These are phyloP conservation scores for Linnemannia schmuckeri DNA, from an alignment of 192 early-diverging fungal species.

Conservation along the genomic window DNA sequence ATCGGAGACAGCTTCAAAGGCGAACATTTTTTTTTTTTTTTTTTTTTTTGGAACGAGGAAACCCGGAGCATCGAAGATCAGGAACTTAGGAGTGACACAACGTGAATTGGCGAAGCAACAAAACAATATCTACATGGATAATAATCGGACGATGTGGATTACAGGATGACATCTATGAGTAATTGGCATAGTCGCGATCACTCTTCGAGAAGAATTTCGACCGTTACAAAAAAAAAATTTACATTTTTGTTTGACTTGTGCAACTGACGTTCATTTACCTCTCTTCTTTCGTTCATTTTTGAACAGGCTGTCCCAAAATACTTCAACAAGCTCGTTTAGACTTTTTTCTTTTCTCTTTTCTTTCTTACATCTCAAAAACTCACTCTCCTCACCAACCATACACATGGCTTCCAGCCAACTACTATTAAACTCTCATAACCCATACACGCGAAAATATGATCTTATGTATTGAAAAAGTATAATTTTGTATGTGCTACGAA, in stretches of 20 bases:
- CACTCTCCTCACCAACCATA: conserved; percentile 12
- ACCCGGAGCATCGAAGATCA: not conserved
- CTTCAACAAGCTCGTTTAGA: conserved; percentile 54
- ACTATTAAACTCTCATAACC: not conserved
- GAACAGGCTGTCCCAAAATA: conserved; percentile 49
- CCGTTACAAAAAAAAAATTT: not conserved
- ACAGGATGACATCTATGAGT: too few species aligned
- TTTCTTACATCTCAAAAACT: not conserved
- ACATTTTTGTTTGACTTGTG: not conserved
- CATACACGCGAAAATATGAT: not conserved
- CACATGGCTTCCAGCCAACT: conserved; percentile 7
- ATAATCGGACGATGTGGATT: too few species aligned
- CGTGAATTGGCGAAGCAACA: too few species aligned
- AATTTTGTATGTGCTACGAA: not conserved
- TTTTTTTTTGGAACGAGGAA: not conserved
- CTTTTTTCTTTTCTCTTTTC: not conserved
- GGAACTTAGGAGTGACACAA: too few species aligned
- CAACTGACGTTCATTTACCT: not conserved
- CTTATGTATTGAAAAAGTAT: not conserved
- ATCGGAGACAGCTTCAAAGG: not conserved
- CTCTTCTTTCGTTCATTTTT: not conserved
- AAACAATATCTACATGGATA: too few species aligned
- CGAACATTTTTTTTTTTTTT: not conserved
- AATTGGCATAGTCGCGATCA: too few species aligned
- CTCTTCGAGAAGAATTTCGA: too few species aligned